Base-by-base conservation (phyloP, 176 grass and related monocot species). In the Chrysopogon serrulatus region DNA sequence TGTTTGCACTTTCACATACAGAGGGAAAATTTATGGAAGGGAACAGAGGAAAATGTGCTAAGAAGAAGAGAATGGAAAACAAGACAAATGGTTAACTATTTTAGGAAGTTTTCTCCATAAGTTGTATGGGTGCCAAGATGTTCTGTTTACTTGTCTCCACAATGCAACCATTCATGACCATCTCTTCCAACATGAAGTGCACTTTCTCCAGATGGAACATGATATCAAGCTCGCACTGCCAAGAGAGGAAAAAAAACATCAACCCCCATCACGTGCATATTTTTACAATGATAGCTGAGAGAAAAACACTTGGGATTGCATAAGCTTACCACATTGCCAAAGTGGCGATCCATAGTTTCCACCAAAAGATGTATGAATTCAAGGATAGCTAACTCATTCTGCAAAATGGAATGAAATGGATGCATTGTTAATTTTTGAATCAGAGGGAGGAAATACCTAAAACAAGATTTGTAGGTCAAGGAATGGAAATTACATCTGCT, bases 181-280 rank as follows among this genome's bases (percentile, higher is more conserved):
- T 99, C 83, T 99, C 96, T 92, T 99, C 96, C 32, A 99, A 90
- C 93, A 99, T 96, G 80, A 99, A 99, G 60, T 99, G 96, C 23
- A 94, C 96, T 76, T 94, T 99, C 85, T 99, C 96, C 73, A 96
- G 68, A 85, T 99, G 96, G 80, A 99, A 96, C 93, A 99, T 99
- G 44, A 99, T 94, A 53, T 99, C 96, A 19, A 99, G 93, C 85
- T 96, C 93, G 11, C 93, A 96, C 93, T 96, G 70, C 18, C 31
- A 41, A 65, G 41, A 60, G 15, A 26, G 13, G n/a, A 10, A 71
- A 44, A 18, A 39, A 47, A 57, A 23, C 4, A 67, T 82, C 23
- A 86, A 31, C 36, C 2, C 7, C 9, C 12, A 1, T 30, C 1
- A 33, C n/a, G 28, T 1, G 2, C 8, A 13, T 60, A 60, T 23